phyloP scores from a whole-genome alignment of 1,139 yeast genomes.

The Scheffersomyces illinoinensis region DNA sequence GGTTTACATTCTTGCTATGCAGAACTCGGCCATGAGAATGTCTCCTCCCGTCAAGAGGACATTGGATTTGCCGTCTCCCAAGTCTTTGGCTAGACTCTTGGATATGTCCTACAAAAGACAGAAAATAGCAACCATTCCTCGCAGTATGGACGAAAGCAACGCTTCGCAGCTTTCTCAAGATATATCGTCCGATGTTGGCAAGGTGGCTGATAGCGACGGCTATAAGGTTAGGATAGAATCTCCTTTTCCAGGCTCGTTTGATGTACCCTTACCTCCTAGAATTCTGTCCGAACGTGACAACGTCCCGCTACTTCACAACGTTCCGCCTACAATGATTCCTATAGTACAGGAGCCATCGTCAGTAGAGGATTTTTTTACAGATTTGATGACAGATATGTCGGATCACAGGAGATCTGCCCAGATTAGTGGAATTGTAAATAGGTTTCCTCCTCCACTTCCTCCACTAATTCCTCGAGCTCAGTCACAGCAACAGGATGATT shows the following conservation, averaged over 20 bases:
- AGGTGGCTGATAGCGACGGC: neutral
- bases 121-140: slow-evolving; percentile 6
- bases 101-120: slow-evolving; percentile 9
- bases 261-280: slow-evolving; percentile 5
- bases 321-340: slow-evolving; percentile 42
- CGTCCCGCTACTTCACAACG: slow-evolving; percentile 25
- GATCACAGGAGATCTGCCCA: slow-evolving; percentile 21
- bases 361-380: slow-evolving; percentile 37
- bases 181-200: neutral
- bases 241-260: neutral
- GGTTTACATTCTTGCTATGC: neutral
- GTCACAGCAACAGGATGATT: slow-evolving; percentile 4
- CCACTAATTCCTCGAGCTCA: slow-evolving; percentile 22
- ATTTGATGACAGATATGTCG: slow-evolving; percentile 22
- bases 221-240: neutral
- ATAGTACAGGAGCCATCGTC: slow-evolving; percentile 34
- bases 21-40: neutral
- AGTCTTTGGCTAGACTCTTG: slow-evolving; percentile 12
- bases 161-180: neutral
- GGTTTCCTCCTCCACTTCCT: slow-evolving; percentile 47
- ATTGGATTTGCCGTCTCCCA: slow-evolving; percentile 14
- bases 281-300: neutral
- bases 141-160: slow-evolving; percentile 6
- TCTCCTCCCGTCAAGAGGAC: slow-evolving; percentile 4
- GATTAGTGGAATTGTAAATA: slow-evolving; percentile 24